Evolutionary conservation across 345 rosid genomes (phyloP).

Genomic region (Lagerstroemia speciosa): DNA sequence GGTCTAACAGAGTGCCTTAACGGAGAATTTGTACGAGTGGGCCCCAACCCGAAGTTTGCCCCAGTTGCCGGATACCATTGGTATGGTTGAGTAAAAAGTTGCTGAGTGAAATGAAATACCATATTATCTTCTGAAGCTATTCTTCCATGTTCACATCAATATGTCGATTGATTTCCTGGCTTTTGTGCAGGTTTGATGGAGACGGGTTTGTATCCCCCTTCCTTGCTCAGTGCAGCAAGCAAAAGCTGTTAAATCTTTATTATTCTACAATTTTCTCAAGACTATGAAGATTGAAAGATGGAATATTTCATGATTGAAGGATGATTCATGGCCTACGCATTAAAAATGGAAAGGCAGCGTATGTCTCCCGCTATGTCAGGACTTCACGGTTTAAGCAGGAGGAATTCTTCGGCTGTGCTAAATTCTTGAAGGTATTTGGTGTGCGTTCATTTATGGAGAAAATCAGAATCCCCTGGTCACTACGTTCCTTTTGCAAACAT

Average conservation of each 20-base stretch:
- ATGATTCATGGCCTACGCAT: slow-evolving; percentile 91
- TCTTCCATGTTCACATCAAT: too few relatives aligned
- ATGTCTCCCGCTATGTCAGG: slow-evolving; percentile 69
- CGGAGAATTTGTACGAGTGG: slow-evolving; percentile 55
- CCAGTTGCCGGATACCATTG: too few relatives aligned
- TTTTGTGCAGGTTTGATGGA: slow-evolving; percentile 85
- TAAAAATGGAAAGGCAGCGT: slow-evolving; percentile 78
- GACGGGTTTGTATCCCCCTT: slow-evolving; percentile 63
- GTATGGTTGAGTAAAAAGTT: too few relatives aligned
- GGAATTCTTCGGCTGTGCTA: too few relatives aligned
- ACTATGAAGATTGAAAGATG: not conserved
- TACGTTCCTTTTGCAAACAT: too few relatives aligned
- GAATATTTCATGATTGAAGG: slow-evolving; percentile 23
- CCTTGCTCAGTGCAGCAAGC: not conserved
- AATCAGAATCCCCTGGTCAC: too few relatives aligned
- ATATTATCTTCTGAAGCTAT: not conserved
- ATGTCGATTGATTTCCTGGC: too few relatives aligned
- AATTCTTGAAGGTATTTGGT: too few relatives aligned
- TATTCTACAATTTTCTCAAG: not conserved
- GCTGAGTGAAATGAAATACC: too few relatives aligned
- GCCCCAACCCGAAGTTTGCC: too few relatives aligned
- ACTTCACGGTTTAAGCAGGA: slow-evolving; percentile 52
- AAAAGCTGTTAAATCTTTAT: not conserved
- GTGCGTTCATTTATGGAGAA: too few relatives aligned
- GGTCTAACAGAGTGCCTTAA: too few relatives aligned